Conservation (phyloP, 495 filamentous ascomycete genomes). For the Penicillium fimorum region DNA sequence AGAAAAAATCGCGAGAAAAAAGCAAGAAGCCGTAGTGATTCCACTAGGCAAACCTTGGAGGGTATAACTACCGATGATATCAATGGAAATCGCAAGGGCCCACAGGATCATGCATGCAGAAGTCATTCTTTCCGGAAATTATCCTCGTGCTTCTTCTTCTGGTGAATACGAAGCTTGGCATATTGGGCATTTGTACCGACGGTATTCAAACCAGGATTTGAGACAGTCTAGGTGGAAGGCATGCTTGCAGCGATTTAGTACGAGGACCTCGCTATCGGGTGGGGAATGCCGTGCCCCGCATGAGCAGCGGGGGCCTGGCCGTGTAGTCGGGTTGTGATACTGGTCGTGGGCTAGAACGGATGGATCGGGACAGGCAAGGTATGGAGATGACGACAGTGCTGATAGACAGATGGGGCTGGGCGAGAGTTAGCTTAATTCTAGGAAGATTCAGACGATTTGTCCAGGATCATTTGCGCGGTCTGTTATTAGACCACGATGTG, state of each 20-base stretch:
- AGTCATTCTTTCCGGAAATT: not conserved
- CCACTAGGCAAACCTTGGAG: not conserved
- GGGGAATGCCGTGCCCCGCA: constrained; percentile 2
- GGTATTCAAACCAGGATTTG: constrained; percentile 36
- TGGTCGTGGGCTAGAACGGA: constrained; percentile 14
- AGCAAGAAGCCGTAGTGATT: not conserved
- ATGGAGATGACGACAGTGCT: constrained; percentile 26
- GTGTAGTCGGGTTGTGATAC: constrained; percentile 1
- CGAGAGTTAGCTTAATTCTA: constrained; percentile 6
- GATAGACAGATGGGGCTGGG: constrained; percentile 29
- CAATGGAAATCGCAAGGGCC: not conserved
- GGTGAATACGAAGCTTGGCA: constrained; percentile 35
- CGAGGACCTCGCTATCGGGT: constrained; percentile 18
- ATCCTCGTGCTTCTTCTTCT: constrained; percentile 10
- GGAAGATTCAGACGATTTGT: constrained; percentile 4
- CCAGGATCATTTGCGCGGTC: not conserved
- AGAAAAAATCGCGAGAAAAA: not conserved
- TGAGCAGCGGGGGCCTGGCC: not conserved
- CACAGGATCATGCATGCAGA: not conserved
- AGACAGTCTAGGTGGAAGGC: constrained; percentile 36
- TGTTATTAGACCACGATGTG: not conserved
- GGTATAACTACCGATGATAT: not conserved
- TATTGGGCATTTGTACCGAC: constrained; percentile 34
- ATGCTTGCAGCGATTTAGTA: constrained; percentile 36
- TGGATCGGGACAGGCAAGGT: constrained; percentile 23